These are phyloP conservation scores for Xylariaceae sp. DNA, from an alignment of 2,329 filamentous ascomycete species.

Conservation along the genomic window DNA sequence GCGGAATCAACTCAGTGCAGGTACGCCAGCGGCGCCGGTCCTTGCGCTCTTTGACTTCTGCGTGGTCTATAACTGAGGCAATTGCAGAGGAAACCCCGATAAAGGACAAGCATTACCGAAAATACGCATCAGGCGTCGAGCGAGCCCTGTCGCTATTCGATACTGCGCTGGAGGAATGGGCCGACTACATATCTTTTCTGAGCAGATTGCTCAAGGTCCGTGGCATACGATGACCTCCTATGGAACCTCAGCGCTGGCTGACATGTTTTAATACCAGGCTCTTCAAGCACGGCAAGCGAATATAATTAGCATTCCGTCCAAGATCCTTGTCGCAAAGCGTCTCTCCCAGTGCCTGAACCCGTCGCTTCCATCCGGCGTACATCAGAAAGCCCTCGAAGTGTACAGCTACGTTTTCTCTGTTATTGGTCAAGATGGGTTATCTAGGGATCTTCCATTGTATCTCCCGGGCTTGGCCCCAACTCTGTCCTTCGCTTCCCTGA, in stretches of 20 bases:
- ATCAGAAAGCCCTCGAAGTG: slow-evolving; percentile 94
- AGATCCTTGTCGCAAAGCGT: slow-evolving; percentile 78
- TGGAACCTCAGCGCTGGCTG: slow-evolving; percentile 14
- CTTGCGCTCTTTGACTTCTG: neutral
- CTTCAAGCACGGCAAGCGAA: slow-evolving; percentile 79
- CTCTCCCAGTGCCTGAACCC: slow-evolving; percentile 94
- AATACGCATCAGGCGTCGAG: slow-evolving; percentile 86
- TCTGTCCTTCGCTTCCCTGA: slow-evolving; percentile 89
- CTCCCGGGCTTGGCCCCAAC: slow-evolving; percentile 85
- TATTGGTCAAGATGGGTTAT: slow-evolving; percentile 76
- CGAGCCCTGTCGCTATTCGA: slow-evolving; percentile 87
- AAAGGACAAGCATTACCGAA: slow-evolving; percentile 70
- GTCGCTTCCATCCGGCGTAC: slow-evolving; percentile 87
- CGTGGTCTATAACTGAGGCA: slow-evolving; percentile 10
- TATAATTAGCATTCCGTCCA: slow-evolving; percentile 72
- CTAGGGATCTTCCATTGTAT: slow-evolving; percentile 79
- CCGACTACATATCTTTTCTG: slow-evolving; percentile 97
- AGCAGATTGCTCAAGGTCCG: slow-evolving; percentile 82
- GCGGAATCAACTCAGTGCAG: slow-evolving; percentile 72
- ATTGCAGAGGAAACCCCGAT: slow-evolving; percentile 47
- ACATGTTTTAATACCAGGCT: slow-evolving; percentile 48
- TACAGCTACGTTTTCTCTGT: slow-evolving; percentile 85
- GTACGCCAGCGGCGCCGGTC: slow-evolving; percentile 45
- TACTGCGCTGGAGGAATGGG: slow-evolving; percentile 94
- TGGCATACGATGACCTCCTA: neutral